Evolutionary conservation across 2,329 filamentous ascomycete genomes (phyloP).

Genomic region (Aspergillus awamori): DNA sequence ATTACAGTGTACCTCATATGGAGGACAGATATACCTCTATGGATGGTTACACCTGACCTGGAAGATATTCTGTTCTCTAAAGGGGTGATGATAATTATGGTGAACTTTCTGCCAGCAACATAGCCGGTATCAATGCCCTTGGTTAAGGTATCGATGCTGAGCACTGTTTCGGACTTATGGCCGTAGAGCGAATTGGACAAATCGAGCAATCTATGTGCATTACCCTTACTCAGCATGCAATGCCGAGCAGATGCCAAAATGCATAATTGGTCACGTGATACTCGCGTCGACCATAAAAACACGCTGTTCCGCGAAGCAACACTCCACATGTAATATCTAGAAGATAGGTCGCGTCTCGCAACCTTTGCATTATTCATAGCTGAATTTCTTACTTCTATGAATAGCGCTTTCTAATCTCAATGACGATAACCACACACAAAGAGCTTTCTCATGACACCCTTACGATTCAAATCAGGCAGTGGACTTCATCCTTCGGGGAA

Average conservation of each 20-base stretch:
- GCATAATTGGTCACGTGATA: not conserved
- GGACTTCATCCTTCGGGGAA: slow-evolving; percentile 41
- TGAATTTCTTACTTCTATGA: too few species aligned
- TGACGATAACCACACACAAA: slow-evolving; percentile 43
- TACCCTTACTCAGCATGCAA: too few species aligned
- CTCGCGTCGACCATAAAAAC: not conserved
- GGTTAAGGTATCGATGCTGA: slow-evolving; percentile 69
- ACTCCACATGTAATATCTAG: not conserved
- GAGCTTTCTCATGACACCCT: slow-evolving; percentile 45
- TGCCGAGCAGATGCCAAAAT: too few species aligned
- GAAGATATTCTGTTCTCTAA: slow-evolving; percentile 45
- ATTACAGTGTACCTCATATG: too few species aligned
- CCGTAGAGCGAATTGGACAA: slow-evolving; percentile 64
- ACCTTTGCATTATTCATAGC: not conserved
- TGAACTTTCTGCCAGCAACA: slow-evolving; percentile 72
- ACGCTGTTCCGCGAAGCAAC: not conserved
- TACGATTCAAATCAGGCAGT: slow-evolving; percentile 23
- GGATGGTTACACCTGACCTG: slow-evolving; percentile 45
- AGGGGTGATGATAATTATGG: slow-evolving; percentile 73
- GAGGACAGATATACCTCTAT: slow-evolving; percentile 3
- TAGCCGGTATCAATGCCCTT: slow-evolving; percentile 87
- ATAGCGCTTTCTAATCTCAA: slow-evolving; percentile 33
- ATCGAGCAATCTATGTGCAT: not conserved
- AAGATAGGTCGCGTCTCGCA: too few species aligned
- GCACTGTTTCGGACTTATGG: slow-evolving; percentile 75